Evolutionary conservation across 441 rosid genomes (phyloP).

Genomic region (Jatropha multifida): DNA sequence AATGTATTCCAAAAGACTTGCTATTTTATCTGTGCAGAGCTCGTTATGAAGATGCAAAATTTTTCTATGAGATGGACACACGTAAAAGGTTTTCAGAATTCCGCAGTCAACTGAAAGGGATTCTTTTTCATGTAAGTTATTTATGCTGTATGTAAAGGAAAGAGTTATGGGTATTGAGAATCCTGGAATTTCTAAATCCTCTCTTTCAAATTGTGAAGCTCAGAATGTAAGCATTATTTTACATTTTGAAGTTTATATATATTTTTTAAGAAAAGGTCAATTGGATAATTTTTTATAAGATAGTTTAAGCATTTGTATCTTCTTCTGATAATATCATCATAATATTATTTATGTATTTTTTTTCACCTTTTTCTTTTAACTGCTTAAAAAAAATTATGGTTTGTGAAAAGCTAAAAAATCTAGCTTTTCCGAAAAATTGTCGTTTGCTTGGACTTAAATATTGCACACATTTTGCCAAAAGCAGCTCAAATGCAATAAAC

Average conservation of each 20-base stretch:
- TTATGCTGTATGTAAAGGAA: slow-evolving; percentile 13
- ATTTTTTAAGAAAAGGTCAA: not conserved
- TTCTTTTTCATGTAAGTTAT: slow-evolving; percentile 90
- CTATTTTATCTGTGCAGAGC: slow-evolving; percentile 56
- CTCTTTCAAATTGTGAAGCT: not conserved
- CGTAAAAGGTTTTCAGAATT: slow-evolving; percentile 68
- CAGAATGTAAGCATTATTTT: not conserved
- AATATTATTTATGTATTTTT: not conserved
- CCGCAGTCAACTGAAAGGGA: slow-evolving; percentile 75
- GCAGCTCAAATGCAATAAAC: too few species aligned
- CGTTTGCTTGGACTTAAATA: too few species aligned
- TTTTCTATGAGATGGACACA: slow-evolving; percentile 89
- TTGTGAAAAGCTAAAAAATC: too few species aligned
- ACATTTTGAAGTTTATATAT: not conserved
- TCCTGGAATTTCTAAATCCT: not conserved
- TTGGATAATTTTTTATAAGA: not conserved
- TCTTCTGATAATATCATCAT: not conserved
- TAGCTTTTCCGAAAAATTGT: too few species aligned
- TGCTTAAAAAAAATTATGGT: too few species aligned
- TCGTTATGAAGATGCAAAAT: slow-evolving; percentile 97
- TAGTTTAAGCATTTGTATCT: not conserved
- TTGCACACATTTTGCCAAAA: too few species aligned
- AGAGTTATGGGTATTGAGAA: not conserved
- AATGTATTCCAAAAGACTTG: slow-evolving; percentile 15
- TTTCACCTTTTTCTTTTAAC: too few species aligned